Evolutionary conservation across 345 rosid species (phyloP).

Genomic region (Sisymbrium irio): DNA sequence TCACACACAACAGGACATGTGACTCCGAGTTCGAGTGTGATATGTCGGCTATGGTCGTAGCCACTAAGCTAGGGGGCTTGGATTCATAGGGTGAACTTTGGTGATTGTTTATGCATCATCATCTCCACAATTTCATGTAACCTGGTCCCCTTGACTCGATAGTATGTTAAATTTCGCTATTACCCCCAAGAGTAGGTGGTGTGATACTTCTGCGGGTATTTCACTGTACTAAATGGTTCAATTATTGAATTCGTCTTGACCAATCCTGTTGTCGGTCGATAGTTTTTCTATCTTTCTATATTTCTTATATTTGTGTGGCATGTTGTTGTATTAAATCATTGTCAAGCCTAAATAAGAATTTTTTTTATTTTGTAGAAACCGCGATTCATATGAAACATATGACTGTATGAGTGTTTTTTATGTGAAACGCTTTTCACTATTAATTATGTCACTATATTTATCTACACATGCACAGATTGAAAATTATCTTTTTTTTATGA

Average conservation of each 20-base stretch:
- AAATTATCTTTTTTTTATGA: too few relatives aligned
- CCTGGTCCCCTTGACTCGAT: conserved; percentile 29
- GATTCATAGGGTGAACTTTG: neutral
- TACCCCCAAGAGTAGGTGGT: conserved; percentile 13
- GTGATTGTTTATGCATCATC: conserved; percentile 11
- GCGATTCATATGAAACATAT: neutral
- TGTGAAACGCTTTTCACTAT: neutral
- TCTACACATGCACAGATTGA: neutral
- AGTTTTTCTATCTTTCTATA: neutral
- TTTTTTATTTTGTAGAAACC: neutral
- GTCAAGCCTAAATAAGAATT: conserved; percentile 3
- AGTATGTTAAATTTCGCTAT: neutral
- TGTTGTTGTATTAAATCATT: neutral
- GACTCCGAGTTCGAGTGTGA: conserved; percentile 2
- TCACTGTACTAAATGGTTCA: conserved; percentile 19
- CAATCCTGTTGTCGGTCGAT: conserved; percentile 25
- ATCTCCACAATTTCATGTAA: conserved; percentile 23
- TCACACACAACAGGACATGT: neutral
- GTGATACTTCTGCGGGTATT: conserved; percentile 4
- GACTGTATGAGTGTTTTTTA: neutral
- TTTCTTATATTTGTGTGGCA: neutral
- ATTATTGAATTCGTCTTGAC: conserved; percentile 15
- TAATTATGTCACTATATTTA: neutral
- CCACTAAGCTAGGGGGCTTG: conserved; percentile 7
- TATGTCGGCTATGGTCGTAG: conserved; percentile 28